Evolutionary conservation across 306 rosid genomes (phyloP), one percentile per base, ranked within the genome.

Genomic region (Citrullus amarus): DNA sequence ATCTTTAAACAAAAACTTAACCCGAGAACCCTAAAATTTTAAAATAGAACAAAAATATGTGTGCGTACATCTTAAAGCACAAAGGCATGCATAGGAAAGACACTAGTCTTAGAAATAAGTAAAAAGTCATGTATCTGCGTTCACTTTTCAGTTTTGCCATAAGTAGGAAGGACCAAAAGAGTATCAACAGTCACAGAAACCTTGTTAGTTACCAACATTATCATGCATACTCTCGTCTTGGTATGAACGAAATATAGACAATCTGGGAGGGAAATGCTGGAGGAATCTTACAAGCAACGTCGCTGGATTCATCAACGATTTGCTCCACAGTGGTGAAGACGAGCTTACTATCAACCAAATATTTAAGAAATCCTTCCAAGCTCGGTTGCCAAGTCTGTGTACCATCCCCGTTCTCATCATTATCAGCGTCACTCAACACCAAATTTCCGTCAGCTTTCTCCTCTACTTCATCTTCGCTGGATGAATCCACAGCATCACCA

Each of bases 251-350:
- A 25, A 9, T 48, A 71, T 41, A 25, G 30, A 28, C 41, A 72
- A 72, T 32, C 41, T 15, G 44, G 44, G 50, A 50, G n/a, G 50
- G 56, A 28, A 72, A 48, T 25, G 59, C 2, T 25, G 28, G 6
- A 76, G 60, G 8, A 54, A 79, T 39, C 87, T 88, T 32, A 92
- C 97, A 91, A 55, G 96, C 83, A 77, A 91, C 98, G 66, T 95
- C 84, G 8, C 81, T 81, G 34, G 97, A 85, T 4, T 95, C 91
- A 38, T 92, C 93, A 5, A 95, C 85, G 71, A 95, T 86, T 84
- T 91, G 90, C 85, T 95, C 97, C 44, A 92, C 82, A 2, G 93
- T 87, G 79, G 67, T 66, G 87, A 95, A 95, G 34, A 92, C 84
- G 74, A 85, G 88, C 79, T 91, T 80, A 88, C 81, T 87, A 78